These are phyloP conservation scores for Colletotrichum melonis DNA, from an alignment of 2,329 filamentous ascomycete genomes.

Conservation along the genomic window DNA sequence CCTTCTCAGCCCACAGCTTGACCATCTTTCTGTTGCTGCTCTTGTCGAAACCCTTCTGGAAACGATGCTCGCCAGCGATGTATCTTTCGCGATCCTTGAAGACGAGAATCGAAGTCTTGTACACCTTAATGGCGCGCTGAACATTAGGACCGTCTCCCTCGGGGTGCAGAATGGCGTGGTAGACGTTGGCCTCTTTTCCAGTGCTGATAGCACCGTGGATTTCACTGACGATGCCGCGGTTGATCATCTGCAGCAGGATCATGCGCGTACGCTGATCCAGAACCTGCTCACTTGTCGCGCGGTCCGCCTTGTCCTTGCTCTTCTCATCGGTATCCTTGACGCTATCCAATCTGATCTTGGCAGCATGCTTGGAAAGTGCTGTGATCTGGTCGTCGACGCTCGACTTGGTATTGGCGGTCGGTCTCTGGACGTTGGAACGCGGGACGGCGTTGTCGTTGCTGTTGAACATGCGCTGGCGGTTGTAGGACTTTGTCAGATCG, in stretches of 20 bases:
- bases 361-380: constrained; percentile 85
- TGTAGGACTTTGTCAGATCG: constrained; percentile 89
- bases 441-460: constrained; percentile 65
- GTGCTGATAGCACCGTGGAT: constrained; percentile 96
- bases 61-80: constrained; percentile 93
- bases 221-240: constrained; percentile 87
- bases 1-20: constrained; percentile 98
- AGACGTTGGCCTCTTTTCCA: constrained; percentile 98
- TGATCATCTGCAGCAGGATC: constrained; percentile 96
- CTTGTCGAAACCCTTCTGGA: constrained; percentile 92
- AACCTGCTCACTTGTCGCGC: constrained; percentile 94
- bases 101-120: constrained; percentile 97
- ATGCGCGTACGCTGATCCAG: constrained; percentile 93
- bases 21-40: constrained; percentile 97
- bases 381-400: constrained; percentile 90
- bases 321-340: constrained; percentile 63
- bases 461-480: constrained; percentile 80
- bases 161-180: constrained; percentile 80
- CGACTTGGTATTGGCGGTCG: constrained; percentile 81
- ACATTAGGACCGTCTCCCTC: constrained; percentile 67
- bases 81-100: constrained; percentile 99
- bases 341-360: constrained; percentile 83
- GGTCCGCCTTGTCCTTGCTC: constrained; percentile 89
- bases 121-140: constrained; percentile 95
- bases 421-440: constrained; percentile 82